phyloP scores from a whole-genome alignment of 805 yeast genomes.

The Candida methanosorbosa region DNA sequence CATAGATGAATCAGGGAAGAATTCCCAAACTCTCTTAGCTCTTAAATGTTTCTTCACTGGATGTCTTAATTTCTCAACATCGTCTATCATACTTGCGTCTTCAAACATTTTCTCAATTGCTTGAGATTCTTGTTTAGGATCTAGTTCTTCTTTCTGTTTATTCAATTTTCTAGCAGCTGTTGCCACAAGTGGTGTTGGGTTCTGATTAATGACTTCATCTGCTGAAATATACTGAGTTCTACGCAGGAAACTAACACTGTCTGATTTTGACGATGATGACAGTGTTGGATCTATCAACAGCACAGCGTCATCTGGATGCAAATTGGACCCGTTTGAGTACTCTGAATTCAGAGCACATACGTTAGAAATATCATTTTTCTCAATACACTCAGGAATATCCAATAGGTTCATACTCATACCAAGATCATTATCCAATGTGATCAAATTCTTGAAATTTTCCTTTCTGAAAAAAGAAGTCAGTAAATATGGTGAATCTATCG shows the following conservation, averaged over 20 bases:
- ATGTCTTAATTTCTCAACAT: constrained; percentile 47
- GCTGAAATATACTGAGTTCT: constrained; percentile 90
- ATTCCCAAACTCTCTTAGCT: constrained; percentile 71
- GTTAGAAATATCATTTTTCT: constrained; percentile 24
- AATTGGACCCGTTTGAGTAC: constrained; percentile 22
- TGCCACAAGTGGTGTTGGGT: no score
- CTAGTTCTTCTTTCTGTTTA: constrained; percentile 25
- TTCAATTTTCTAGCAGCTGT: constrained; percentile 14
- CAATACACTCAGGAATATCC: constrained; percentile 58
- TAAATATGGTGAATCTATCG: constrained; percentile 42
- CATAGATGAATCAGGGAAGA: constrained; percentile 87
- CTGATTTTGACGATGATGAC: constrained; percentile 30
- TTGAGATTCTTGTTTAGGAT: constrained; percentile 55
- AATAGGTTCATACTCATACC: constrained; percentile 76
- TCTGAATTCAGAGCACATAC: constrained; percentile 23
- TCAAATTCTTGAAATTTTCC: constrained; percentile 57
- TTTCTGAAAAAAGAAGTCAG: constrained; percentile 67
- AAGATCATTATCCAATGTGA: constrained; percentile 49
- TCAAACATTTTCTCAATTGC: constrained; percentile 78
- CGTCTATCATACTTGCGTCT: constrained; percentile 30
- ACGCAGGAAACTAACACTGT: constrained; percentile 55
- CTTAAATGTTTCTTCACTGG: constrained; percentile 67
- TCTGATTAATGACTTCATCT: constrained; percentile 28
- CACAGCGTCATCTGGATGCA: constrained; percentile 72
- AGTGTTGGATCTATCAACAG: constrained; percentile 74